Base-by-base conservation (phyloP, 441 rosid genomes). In the Heliophila coronopifolia region DNA sequence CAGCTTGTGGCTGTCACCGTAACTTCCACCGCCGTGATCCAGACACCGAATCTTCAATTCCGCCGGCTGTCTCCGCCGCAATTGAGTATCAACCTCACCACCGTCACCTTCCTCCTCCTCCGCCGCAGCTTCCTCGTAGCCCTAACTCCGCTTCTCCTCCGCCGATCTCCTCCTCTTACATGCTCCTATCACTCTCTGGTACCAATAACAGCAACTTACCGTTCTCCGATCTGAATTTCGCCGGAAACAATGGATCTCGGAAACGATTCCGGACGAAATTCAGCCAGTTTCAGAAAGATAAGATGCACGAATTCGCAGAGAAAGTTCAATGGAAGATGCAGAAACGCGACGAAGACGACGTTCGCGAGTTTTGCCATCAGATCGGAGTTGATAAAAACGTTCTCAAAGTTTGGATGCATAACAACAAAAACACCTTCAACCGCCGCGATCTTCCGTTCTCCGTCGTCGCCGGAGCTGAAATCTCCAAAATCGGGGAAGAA, bases 1-100 rank as follows among this genome's bases (percentile, higher is more conserved):
- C 88, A 0, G 98, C 98, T 40, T 90, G 98, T 34, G 83, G 78
- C 9, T 90, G 98, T 58, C 98, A 90, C 78, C 82, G 98, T n/a
- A 86, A 81, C 68, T 90, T 90, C 43, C 98, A 90, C 73, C 75
- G 93, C 73, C 95, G 95, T 0, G 92, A 90, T 9, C 83, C 83
- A 0, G 94, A 73, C 0, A 76, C 70, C 56, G 61, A 60, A 3
- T 62, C 54, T 2, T 7, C 61, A 25, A 12, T 23, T 5, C 50
- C 4, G 4, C 56, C 50, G 1, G 37, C 19, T 31, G n/a, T 37
- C 34, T 39, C 70, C 33, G 34, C 76, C 28, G 66, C 77, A 16
- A 64, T 73, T 20, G 84, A 78, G 65, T 78, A 70, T 51, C 80
- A 78, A 23, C 80, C 84, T 16, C 78, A 71, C 44, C 83, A 75